Conservation (phyloP, 2,329 filamentous ascomycete genomes). For the Microcera coccophila region DNA sequence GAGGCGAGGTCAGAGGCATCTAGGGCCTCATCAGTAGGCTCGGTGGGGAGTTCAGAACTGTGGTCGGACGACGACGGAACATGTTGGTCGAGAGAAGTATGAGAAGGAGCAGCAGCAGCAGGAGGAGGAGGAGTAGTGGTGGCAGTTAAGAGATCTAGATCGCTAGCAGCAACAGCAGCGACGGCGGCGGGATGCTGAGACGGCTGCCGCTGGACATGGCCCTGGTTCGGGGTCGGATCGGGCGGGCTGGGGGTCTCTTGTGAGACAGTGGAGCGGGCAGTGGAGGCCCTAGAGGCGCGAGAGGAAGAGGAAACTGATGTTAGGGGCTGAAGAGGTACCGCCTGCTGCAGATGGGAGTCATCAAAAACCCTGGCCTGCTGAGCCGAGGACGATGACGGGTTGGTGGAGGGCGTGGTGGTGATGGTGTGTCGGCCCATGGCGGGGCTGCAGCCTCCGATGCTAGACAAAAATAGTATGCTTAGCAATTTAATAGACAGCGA, state of each 20-base stretch:
- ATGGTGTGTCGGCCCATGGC: constrained; percentile 28
- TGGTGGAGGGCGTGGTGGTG: constrained; percentile 11
- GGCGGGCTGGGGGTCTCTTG: constrained; percentile 13
- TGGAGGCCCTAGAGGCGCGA: constrained; percentile 23
- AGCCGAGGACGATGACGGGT: constrained; percentile 22
- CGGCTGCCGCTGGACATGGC: constrained; percentile 26
- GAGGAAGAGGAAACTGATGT: constrained; percentile 12
- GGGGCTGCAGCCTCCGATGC: constrained; percentile 12
- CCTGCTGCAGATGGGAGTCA: constrained; percentile 27
- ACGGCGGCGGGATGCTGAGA: too few species aligned
- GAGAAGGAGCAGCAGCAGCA: constrained; percentile 3
- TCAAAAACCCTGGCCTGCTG: constrained; percentile 22
- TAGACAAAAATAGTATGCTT: too few species aligned
- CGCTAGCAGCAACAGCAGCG: constrained; percentile 20
- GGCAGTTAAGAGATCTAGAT: constrained; percentile 25
- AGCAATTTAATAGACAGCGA: too few species aligned
- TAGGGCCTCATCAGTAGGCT: constrained; percentile 14
- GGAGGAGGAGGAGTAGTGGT: constrained; percentile 11
- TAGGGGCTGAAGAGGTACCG: constrained; percentile 33
- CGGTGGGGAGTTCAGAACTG: constrained; percentile 4
- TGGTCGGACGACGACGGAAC: constrained; percentile 1
- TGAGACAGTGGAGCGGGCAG: constrained; percentile 26
- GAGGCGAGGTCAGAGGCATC: constrained; percentile 26
- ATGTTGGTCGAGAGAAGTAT: constrained; percentile 6
- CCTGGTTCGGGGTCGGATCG: constrained; percentile 18